Base-by-base conservation (phyloP, 768 basidiomycete genomes). In the Auriculariales sp. region DNA sequence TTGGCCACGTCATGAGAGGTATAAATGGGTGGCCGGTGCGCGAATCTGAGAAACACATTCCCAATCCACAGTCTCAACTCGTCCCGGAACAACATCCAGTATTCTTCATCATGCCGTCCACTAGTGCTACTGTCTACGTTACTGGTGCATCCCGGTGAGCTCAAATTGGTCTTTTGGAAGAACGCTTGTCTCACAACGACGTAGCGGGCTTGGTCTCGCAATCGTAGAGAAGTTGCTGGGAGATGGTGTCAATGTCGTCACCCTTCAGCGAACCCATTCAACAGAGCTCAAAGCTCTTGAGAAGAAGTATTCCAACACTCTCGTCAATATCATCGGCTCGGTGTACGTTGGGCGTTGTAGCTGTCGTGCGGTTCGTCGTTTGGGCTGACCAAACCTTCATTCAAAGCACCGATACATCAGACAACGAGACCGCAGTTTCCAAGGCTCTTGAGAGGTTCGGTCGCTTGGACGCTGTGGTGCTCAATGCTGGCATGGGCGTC, bases 401-500 rank as follows among this genome's bases (percentile, higher is more conserved):
- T 14, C 31, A n/a, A 63, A 90, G 88, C 50, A 66, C 83, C 39
- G 70, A 84, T 52, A 72, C 78, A 55, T 51, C 65, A 12, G 73
- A 70, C 4, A 64, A 82, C 54, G 63, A 64, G 14, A 56, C 64
- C 17, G 82, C 79, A 15, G 75, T 93, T 52, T 52, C 62, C 27
- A 64, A 63, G 24, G 79, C 74, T 12, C 59, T 68, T 35, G 67
- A 71, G 52, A 75, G 59, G 45, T 87, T 76, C 62, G 71, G 78
- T 19, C 68, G 70, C 44, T 68, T 92, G 51, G 89, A 93, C 61
- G 81, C 74, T 25, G 66, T 95, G 51, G 64, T 94, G 52, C 70
- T 97, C 48, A 95, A 91, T 56, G 92, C 91, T 14, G 92, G 75
- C 3, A 75, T 92, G 22, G 78, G 81, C 35, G 87, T 88, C n/a